Evolutionary conservation across 2,329 filamentous ascomycete species (phyloP).

Genomic region (Onygenales sp.): DNA sequence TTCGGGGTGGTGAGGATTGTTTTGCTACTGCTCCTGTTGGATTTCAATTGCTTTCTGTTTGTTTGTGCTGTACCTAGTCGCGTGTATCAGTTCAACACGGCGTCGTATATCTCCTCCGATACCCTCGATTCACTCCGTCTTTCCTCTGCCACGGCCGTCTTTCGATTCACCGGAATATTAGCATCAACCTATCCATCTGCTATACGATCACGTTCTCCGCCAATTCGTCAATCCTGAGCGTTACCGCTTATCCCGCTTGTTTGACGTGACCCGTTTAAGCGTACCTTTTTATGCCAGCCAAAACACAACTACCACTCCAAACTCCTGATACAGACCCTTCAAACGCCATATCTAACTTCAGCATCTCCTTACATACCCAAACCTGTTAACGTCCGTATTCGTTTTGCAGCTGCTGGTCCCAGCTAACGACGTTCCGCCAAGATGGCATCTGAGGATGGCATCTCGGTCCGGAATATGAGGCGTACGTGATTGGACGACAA

Average conservation of each 20-base stretch:
- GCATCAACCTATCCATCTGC: too few species aligned
- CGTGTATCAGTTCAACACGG: too few species aligned
- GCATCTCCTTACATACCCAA: neutral
- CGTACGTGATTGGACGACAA: constrained; percentile 40
- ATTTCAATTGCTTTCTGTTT: neutral
- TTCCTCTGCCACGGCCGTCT: neutral
- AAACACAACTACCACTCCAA: too few species aligned
- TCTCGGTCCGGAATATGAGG: constrained; percentile 56
- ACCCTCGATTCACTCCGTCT: neutral
- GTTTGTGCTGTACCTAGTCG: neutral
- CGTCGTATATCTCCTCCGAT: neutral
- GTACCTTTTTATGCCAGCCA: too few species aligned
- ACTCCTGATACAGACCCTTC: neutral
- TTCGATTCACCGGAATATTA: neutral
- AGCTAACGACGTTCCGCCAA: constrained; percentile 8
- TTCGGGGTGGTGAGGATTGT: constrained; percentile 2
- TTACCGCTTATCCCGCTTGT: too few species aligned
- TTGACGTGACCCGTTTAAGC: too few species aligned
- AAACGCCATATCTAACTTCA: neutral
- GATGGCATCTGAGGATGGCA: constrained; percentile 41
- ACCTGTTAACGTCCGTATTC: constrained; percentile 1
- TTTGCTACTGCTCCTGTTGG: neutral
- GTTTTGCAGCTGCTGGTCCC: constrained; percentile 1
- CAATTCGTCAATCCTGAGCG: too few species aligned
- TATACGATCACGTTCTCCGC: too few species aligned